phyloP scores from a whole-genome alignment of 495 filamentous ascomycete species.

The Aspergillus affinis region DNA sequence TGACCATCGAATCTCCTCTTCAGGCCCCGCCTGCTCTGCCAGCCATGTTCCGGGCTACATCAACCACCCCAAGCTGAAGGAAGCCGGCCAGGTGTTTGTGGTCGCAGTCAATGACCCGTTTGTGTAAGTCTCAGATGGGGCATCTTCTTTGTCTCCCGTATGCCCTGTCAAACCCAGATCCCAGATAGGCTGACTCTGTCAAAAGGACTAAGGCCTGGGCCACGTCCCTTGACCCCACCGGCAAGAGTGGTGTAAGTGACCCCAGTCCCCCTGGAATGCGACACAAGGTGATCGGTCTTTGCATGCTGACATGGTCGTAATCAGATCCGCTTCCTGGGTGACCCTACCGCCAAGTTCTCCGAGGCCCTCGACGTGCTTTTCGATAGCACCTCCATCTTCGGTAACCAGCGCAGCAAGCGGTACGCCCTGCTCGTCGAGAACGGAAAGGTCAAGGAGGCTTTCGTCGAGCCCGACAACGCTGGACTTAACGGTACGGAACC shows the following conservation, averaged over 20 bases:
- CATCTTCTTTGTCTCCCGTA: background rate
- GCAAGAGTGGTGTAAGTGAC: conserved; percentile 68
- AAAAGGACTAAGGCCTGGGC: conserved; percentile 85
- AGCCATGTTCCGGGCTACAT: conserved; percentile 82
- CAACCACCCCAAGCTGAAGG: conserved; percentile 67
- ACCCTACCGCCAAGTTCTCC: conserved; percentile 81
- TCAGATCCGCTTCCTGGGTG: conserved; percentile 85
- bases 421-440: conserved; percentile 80
- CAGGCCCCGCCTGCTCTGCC: conserved; percentile 71
- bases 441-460: conserved; percentile 71
- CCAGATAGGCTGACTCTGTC: conserved; percentile 3
- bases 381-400: conserved; percentile 81
- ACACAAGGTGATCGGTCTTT: background rate
- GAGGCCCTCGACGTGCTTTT: conserved; percentile 81
- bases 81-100: conserved; percentile 79
- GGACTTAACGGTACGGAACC: conserved; percentile 70
- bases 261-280: background rate
- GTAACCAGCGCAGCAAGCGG: conserved; percentile 80
- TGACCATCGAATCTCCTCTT: background rate
- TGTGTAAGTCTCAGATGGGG: conserved; percentile 59
- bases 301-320: conserved; percentile 5
- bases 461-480: conserved; percentile 92
- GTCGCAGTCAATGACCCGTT: conserved; percentile 94
- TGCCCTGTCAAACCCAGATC: background rate
- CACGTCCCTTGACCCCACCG: conserved; percentile 65